Percentiles rank a stretch among this genome's conserved stretches.
Conservation (phyloP, 2,329 filamentous ascomycete genomes). For the Xylaria sp. region DNA sequence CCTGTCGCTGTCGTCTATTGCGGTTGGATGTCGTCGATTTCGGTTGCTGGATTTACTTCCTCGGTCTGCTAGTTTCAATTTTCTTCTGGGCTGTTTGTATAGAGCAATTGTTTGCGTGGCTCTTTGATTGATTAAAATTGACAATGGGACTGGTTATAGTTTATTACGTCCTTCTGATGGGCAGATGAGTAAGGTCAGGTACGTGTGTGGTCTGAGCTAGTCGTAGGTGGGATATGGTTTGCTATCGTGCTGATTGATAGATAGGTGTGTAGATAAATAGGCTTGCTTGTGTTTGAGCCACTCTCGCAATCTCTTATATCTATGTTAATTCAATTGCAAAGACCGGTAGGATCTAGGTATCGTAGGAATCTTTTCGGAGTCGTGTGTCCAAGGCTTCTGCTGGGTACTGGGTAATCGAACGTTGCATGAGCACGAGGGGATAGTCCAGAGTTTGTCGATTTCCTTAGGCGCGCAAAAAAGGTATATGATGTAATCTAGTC, state of each 20-base stretch:
- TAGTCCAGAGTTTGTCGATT: constrained; percentile 19
- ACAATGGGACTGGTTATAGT: not conserved
- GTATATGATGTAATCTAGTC: constrained; percentile 36
- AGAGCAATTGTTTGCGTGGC: constrained; percentile 9
- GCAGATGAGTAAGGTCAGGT: not conserved
- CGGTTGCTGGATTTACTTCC: not conserved
- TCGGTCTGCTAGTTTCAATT: not conserved
- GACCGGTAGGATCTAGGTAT: constrained; percentile 5
- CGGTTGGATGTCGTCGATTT: not conserved
- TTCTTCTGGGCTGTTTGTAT: constrained; percentile 1
- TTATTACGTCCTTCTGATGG: not conserved
- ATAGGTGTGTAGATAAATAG: constrained; percentile 1
- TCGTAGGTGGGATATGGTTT: constrained; percentile 19
- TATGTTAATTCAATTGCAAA: constrained; percentile 4
- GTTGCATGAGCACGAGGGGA: constrained; percentile 18
- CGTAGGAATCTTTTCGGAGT: constrained; percentile 28
- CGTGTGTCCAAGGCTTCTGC: constrained; percentile 6
- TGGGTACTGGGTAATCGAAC: constrained; percentile 23
- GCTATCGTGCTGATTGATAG: constrained; percentile 10
- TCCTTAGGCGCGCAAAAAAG: not conserved
- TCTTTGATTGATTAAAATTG: not conserved
- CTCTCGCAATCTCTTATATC: constrained; percentile 26
- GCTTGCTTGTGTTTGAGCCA: constrained; percentile 4
- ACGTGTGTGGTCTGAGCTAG: constrained; percentile 20
- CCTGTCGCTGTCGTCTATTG: constrained; percentile 1